Evolutionary conservation across 2,329 filamentous ascomycete species (phyloP), one percentile per base, ranked within the genome.

Genomic region (Blumeria hordei): DNA sequence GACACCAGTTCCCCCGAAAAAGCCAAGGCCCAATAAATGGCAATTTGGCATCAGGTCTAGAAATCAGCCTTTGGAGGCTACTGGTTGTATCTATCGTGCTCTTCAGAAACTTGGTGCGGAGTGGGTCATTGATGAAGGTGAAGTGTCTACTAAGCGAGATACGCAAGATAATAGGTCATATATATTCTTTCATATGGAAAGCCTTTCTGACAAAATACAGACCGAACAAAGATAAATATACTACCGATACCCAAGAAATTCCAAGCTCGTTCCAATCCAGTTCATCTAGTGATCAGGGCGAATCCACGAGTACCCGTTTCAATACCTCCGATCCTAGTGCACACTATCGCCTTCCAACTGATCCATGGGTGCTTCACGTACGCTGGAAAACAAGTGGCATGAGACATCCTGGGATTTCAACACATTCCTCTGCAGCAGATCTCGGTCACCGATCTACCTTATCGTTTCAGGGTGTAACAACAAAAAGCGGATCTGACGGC

Each of bases 11-110:
- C 77, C 80, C 2, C 67, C 72, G 3, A 87, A 85, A 70, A 88
- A 85, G 67, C 69, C 74, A 5, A 88, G 85, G 64, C 84, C 84
- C 0, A 85, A 88, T 14, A 86, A 90, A 60, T 98, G 92, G 92
- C 92, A 98, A 66, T 98, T 98, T 65, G 92, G 92, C 56, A 98
- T 98, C 58, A 79, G 92, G 39, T 94, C 87, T 49, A 80, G 92
- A 52, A 98, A 96, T 64, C 84, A 87, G 55, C 92, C 92, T 0
- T 87, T 88, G 63, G 92, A 98, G 67, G 92, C 92, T 0, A 83
- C 98, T 67, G 72, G 94, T 32, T 95, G 90, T 63, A 92, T 98
- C 55, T 95, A 95, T 72, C 88, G 90, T 66, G 88, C 92, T 0
- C 72, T 98, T 45, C 74, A 81, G 58, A 88, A 88, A 60, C 81